Percentiles rank a stretch among this genome's conserved stretches.
phyloP scores from a whole-genome alignment of 2,329 filamentous ascomycete genomes.

The Geosmithia flava region DNA sequence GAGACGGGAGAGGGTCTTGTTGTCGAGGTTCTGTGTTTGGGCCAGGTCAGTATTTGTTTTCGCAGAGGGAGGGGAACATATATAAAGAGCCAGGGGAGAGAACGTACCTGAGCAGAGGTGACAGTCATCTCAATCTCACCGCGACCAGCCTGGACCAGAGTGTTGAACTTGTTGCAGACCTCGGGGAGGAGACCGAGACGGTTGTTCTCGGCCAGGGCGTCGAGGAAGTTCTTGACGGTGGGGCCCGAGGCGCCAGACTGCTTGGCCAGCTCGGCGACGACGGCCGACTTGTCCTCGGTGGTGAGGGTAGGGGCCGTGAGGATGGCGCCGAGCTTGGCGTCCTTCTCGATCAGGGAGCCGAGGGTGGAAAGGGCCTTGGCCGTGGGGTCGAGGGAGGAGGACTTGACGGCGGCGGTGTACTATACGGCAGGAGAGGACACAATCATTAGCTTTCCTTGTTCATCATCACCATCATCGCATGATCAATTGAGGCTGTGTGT shows the following conservation, averaged over 20 bases:
- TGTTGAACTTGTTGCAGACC: constrained; percentile 75
- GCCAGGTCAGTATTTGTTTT: too few relatives aligned
- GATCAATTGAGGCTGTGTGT: not conserved
- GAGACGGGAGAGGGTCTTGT: constrained; percentile 72
- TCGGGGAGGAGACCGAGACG: constrained; percentile 70
- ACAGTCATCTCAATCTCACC: constrained; percentile 92
- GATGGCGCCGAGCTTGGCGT: constrained; percentile 67
- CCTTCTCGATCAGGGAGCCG: constrained; percentile 61
- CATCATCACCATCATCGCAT: not conserved
- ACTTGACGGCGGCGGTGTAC: constrained; percentile 95
- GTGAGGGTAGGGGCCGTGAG: constrained; percentile 71
- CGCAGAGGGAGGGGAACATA: not conserved
- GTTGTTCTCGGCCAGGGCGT: constrained; percentile 92
- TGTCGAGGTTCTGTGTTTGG: constrained; percentile 64
- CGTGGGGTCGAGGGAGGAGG: constrained; percentile 70
- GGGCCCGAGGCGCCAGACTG: constrained; percentile 61
- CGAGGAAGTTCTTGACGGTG: constrained; percentile 88
- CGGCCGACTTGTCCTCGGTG: constrained; percentile 68
- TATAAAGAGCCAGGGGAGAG: not conserved
- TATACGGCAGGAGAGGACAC: too few relatives aligned
- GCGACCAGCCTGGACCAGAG: constrained; percentile 76
- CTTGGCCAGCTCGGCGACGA: constrained; percentile 83
- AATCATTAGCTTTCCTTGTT: not conserved
- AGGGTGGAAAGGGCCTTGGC: constrained; percentile 69
- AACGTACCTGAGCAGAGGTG: constrained; percentile 74